Conservation (phyloP, 129 eudicot species). For the Gnaphalium uliginosum region DNA sequence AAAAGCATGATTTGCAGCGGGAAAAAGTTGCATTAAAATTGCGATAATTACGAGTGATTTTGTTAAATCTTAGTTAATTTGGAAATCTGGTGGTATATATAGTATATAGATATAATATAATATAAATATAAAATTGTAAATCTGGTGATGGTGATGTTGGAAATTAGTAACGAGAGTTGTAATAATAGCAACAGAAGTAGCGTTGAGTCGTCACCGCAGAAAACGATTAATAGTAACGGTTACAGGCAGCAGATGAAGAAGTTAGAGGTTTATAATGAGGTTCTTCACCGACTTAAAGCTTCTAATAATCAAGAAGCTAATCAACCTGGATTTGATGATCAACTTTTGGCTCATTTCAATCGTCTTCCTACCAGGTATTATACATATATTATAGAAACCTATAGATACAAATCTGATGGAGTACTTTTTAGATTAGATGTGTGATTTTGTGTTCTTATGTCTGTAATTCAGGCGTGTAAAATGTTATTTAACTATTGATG, state of each 20-base stretch:
- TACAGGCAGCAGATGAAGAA: conserved; percentile 68
- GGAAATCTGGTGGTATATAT: background rate
- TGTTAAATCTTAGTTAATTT: too few relatives aligned
- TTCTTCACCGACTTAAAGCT: conserved; percentile 80
- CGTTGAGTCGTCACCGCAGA: conserved; percentile 35
- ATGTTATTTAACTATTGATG: background rate
- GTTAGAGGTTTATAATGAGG: conserved; percentile 92
- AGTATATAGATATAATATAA: background rate
- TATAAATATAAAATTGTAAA: too few relatives aligned
- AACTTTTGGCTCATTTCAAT: conserved; percentile 94
- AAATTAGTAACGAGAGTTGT: background rate
- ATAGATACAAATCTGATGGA: conserved; percentile 10
- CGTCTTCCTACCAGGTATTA: conserved; percentile 88
- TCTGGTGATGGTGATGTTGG: background rate
- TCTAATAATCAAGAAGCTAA: conserved; percentile 49
- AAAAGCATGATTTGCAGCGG: background rate
- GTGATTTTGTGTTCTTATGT: background rate
- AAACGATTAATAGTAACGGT: conserved; percentile 17
- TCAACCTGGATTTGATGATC: conserved; percentile 74
- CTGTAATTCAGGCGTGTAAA: conserved; percentile 13
- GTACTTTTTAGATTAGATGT: background rate
- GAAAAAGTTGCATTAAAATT: background rate
- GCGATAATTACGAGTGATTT: background rate
- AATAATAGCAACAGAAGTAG: background rate
- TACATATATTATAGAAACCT: background rate